Evolutionary conservation across 108 stramenopile species (phyloP).

Genomic region (Cyclotella choctawhatcheeana): DNA sequence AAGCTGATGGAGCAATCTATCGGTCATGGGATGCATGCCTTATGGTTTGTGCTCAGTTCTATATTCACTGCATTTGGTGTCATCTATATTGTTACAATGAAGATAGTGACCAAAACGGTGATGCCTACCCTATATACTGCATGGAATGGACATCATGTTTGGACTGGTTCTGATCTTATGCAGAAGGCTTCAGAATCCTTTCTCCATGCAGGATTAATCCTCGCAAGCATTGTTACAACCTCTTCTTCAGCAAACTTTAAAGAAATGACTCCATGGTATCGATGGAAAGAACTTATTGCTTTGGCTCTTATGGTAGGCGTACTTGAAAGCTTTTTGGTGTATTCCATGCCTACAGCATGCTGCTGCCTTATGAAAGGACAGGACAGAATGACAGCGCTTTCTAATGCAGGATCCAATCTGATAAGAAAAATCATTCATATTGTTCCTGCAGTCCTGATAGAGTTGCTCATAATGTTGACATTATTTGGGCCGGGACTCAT

Average conservation of each 20-base stretch:
- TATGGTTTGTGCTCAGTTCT: constrained; percentile 15
- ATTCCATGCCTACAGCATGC: constrained; percentile 5
- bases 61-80: constrained; percentile 28
- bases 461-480: constrained; percentile 24
- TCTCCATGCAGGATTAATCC: constrained; percentile 18
- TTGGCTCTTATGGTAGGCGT: constrained; percentile 18
- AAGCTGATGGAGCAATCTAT: constrained; percentile 24
- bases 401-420: not conserved
- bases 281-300: constrained; percentile 13
- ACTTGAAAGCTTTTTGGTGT: constrained; percentile 11
- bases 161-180: constrained; percentile 1
- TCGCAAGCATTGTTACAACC: constrained; percentile 6
- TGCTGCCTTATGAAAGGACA: constrained; percentile 12
- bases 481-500: constrained; percentile 26
- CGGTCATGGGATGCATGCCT: constrained; percentile 21
- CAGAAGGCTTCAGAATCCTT: not conserved
- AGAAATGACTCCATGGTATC: not conserved
- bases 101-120: constrained; percentile 6
- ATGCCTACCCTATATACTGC: constrained; percentile 3
- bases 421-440: constrained; percentile 11
- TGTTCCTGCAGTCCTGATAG: constrained; percentile 32
- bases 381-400: not conserved
- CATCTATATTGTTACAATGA: constrained; percentile 27
- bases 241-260: constrained; percentile 2
- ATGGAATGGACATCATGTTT: constrained; percentile 17